phyloP scores from a whole-genome alignment of 139 green algal genomes.

The Micractinium sp. region DNA sequence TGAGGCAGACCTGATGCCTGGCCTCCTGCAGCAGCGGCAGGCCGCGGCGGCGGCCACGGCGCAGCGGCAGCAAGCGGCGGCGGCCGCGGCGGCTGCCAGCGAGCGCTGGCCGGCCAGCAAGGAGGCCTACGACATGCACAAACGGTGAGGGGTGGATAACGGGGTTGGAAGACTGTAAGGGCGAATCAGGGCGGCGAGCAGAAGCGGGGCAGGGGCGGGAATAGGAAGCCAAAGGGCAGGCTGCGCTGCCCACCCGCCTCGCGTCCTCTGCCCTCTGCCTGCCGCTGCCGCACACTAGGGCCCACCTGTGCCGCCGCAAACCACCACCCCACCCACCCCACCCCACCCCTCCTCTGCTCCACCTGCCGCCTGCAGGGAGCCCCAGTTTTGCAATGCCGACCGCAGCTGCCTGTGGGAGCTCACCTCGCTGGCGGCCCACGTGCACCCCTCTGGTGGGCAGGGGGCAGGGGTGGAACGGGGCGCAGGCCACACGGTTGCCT shows the following conservation, averaged over 20 bases:
- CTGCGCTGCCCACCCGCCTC: background rate
- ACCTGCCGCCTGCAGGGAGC: slow-evolving; percentile 64
- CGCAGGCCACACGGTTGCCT: no score
- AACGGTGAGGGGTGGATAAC: slow-evolving; percentile 60
- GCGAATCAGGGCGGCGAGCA: no score
- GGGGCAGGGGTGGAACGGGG: no score
- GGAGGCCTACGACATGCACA: slow-evolving; percentile 83
- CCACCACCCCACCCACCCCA: background rate
- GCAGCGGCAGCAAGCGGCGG: background rate
- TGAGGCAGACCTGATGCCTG: slow-evolving; percentile 6
- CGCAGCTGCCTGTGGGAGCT: slow-evolving; percentile 93
- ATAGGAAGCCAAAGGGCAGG: no score
- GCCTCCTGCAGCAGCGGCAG: slow-evolving; percentile 2
- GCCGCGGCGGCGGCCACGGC: slow-evolving; percentile 1
- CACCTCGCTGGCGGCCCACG: slow-evolving; percentile 74
- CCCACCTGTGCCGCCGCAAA: no score
- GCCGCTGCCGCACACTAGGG: background rate
- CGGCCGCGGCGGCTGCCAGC: slow-evolving; percentile 1
- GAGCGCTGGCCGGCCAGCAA: slow-evolving; percentile 53
- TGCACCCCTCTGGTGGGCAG: slow-evolving; percentile 81
- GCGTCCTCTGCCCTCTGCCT: background rate
- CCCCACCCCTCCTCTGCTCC: background rate
- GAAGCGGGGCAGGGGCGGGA: no score
- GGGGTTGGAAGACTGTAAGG: no score
- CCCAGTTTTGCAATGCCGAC: slow-evolving; percentile 77